A percentile compares a stretch with the other conserved stretches of the same genome.
phyloP scores from a whole-genome alignment of 495 filamentous ascomycete species.

The Penicillium coprophilum region DNA sequence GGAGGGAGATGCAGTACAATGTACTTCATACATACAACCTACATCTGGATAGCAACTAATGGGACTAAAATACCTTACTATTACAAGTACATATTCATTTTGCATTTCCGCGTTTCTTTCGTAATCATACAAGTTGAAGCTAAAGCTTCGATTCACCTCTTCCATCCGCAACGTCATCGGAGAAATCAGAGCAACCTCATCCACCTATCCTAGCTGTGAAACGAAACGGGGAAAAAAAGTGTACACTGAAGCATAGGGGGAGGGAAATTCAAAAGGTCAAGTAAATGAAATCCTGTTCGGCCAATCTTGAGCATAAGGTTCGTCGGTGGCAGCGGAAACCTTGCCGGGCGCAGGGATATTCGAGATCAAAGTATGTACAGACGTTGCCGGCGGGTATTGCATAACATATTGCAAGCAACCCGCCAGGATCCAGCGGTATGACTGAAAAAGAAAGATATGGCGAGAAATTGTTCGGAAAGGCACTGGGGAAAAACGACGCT shows the following conservation, averaged over 20 bases:
- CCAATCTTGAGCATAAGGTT: slow-evolving; percentile 9
- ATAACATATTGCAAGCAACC: not conserved
- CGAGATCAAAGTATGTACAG: slow-evolving; percentile 20
- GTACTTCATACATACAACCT: not conserved
- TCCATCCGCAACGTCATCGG: slow-evolving; percentile 12
- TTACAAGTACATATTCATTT: slow-evolving; percentile 23
- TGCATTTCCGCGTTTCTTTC: slow-evolving; percentile 46
- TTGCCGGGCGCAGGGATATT: slow-evolving; percentile 11
- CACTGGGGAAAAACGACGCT: slow-evolving; percentile 22
- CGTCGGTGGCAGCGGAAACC: slow-evolving; percentile 6
- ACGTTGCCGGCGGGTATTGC: slow-evolving; percentile 3
- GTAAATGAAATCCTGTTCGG: slow-evolving; percentile 11
- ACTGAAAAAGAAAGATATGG: slow-evolving; percentile 5
- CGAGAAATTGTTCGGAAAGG: slow-evolving; percentile 3
- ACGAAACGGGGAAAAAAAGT: slow-evolving; percentile 1
- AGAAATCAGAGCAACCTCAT: slow-evolving; percentile 10
- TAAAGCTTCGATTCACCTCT: slow-evolving; percentile 24
- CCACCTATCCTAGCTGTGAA: slow-evolving; percentile 1
- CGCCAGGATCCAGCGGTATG: not conserved
- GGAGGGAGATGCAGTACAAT: not conserved
- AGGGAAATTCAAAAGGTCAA: slow-evolving; percentile 17
- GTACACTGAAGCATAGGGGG: slow-evolving; percentile 12
- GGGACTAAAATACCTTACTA: not conserved
- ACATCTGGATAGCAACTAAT: not conserved
- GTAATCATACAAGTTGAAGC: slow-evolving; percentile 47